Evolutionary conservation across 257 asterid genomes (phyloP).

Genomic region (Solanum arcanum): DNA sequence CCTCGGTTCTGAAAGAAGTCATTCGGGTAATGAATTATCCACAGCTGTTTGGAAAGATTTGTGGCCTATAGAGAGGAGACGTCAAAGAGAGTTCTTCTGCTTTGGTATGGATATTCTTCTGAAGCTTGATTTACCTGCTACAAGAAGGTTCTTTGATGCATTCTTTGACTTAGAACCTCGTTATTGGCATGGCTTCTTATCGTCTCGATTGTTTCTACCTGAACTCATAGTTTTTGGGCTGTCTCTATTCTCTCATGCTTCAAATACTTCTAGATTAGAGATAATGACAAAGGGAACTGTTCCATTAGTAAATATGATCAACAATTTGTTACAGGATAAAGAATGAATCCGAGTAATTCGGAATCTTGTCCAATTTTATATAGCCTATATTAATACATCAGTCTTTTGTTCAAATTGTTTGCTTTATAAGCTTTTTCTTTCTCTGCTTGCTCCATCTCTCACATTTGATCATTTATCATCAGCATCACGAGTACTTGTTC

Average conservation of each 20-base stretch:
- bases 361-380: neutral
- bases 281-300: constrained; percentile 84
- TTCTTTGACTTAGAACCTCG: constrained; percentile 87
- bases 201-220: constrained; percentile 79
- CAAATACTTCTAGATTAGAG: constrained; percentile 70
- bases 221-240: constrained; percentile 72
- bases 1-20: constrained; percentile 35
- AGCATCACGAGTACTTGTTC: neutral
- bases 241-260: constrained; percentile 65
- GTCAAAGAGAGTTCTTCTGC: constrained; percentile 90
- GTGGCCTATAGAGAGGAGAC: constrained; percentile 95
- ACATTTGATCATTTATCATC: neutral
- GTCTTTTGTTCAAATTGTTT: neutral
- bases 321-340: constrained; percentile 56
- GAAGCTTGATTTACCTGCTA: constrained; percentile 74
- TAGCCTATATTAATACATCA: neutral
- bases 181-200: constrained; percentile 92
- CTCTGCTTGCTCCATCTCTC: neutral
- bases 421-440: neutral
- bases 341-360: constrained; percentile 16
- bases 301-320: constrained; percentile 67
- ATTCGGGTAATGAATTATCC: constrained; percentile 44
- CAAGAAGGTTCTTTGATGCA: constrained; percentile 81
- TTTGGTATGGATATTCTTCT: constrained; percentile 92
- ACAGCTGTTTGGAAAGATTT: constrained; percentile 78